Conservation (phyloP, 331 rosid genomes). For the Malus hybrid region DNA sequence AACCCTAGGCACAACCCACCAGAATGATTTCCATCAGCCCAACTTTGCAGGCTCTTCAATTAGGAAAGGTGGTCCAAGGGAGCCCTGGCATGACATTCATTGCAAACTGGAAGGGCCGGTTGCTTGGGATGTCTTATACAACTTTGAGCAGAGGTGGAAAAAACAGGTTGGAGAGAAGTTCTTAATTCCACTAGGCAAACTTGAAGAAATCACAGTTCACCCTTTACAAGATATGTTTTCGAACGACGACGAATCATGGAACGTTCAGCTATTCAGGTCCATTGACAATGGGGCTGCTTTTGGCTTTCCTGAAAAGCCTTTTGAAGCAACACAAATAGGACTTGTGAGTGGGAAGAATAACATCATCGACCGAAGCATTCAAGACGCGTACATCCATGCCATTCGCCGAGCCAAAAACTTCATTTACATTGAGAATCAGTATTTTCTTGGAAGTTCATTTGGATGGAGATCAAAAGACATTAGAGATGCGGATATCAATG, state of each 20-base stretch:
- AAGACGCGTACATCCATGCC: slow-evolving; percentile 75
- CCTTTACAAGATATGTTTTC: slow-evolving; percentile 24
- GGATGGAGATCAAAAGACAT: slow-evolving; percentile 26
- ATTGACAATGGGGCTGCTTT: slow-evolving; percentile 55
- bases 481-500: slow-evolving; percentile 48
- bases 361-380: slow-evolving; percentile 64
- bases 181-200: slow-evolving; percentile 18
- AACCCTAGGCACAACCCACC: slow-evolving; percentile 42
- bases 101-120: slow-evolving; percentile 75
- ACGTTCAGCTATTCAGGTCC: slow-evolving; percentile 76
- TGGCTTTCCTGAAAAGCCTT: slow-evolving; percentile 38
- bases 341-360: slow-evolving; percentile 74
- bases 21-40: slow-evolving; percentile 71
- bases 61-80: slow-evolving; percentile 82
- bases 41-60: slow-evolving; percentile 59
- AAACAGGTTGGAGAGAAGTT: slow-evolving; percentile 42
- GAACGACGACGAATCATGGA: slow-evolving; percentile 50
- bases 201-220: slow-evolving; percentile 23
- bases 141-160: slow-evolving; percentile 91
- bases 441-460: slow-evolving; percentile 82
- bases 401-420: slow-evolving; percentile 63
- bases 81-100: slow-evolving; percentile 95
- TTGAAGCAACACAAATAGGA: slow-evolving; percentile 32
- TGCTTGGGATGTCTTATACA: slow-evolving; percentile 90
- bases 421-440: slow-evolving; percentile 87